Evolutionary conservation across 305 asterid species (phyloP).

Genomic region (Lippia alba): DNA sequence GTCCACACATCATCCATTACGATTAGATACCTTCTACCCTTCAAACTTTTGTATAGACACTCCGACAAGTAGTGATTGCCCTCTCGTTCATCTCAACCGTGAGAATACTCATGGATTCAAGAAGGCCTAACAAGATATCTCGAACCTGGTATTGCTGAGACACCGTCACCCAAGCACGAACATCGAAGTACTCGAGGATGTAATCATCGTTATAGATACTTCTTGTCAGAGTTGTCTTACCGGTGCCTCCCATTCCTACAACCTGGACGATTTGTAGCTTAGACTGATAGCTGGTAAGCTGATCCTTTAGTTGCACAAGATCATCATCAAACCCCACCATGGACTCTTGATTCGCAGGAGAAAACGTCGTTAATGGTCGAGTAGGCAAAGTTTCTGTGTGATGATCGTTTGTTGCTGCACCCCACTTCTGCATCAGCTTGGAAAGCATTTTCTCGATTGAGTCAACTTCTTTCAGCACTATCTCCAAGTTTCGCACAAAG

Average conservation of each 20-base stretch:
- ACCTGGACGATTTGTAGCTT: slow-evolving; percentile 11
- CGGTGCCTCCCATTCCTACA: slow-evolving; percentile 33
- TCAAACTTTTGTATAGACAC: neutral
- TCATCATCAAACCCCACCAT: slow-evolving; percentile 34
- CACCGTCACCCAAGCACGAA: neutral
- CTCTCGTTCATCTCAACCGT: neutral
- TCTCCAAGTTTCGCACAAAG: neutral
- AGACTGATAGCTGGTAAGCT: neutral
- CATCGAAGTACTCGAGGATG: slow-evolving; percentile 1
- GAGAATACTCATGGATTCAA: neutral
- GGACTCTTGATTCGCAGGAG: neutral
- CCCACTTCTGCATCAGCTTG: neutral
- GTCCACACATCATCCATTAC: neutral
- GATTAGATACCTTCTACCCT: neutral
- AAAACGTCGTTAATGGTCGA: neutral
- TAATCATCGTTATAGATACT: slow-evolving; percentile 7
- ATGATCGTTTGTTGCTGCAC: neutral
- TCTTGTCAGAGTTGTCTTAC: slow-evolving; percentile 33
- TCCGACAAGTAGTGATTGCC: neutral
- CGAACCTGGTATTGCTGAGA: neutral
- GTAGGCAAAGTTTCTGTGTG: neutral
- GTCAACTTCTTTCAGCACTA: neutral
- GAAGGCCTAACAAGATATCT: neutral
- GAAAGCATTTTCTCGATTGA: neutral
- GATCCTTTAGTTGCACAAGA: slow-evolving; percentile 14